phyloP scores from a whole-genome alignment of 2,329 filamentous ascomycete species.

The Pezicula neosporulosa region DNA sequence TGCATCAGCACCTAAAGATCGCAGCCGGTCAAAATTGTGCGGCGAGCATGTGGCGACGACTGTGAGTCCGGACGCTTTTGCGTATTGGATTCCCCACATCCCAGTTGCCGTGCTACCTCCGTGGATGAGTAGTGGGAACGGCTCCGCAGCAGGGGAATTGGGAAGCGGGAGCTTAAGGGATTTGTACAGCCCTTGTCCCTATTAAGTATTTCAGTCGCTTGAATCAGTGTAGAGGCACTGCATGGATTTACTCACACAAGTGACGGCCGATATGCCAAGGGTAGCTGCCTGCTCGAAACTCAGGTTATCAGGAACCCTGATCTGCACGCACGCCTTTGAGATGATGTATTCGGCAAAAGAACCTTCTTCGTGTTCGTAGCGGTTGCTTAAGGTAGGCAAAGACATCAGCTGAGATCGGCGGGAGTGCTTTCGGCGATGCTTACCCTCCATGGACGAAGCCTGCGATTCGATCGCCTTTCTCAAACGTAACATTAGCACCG shows the following conservation, averaged over 20 bases:
- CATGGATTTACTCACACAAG: constrained; percentile 8
- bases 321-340: not conserved
- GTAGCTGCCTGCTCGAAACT: constrained; percentile 22
- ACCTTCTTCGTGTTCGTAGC: not conserved
- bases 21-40: constrained; percentile 40
- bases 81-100: constrained; percentile 40
- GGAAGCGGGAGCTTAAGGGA: not conserved
- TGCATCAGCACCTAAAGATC: constrained; percentile 38
- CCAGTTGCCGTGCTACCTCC: constrained; percentile 44
- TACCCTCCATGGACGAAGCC: constrained; percentile 26
- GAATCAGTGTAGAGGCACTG: not conserved
- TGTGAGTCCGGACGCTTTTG: constrained; percentile 28
- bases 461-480: constrained; percentile 22
- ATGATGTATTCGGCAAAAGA: not conserved
- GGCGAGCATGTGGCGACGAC: constrained; percentile 40
- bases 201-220: not conserved
- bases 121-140: constrained; percentile 39
- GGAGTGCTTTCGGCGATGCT: constrained; percentile 28
- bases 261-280: constrained; percentile 20
- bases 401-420: not conserved
- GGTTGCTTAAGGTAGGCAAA: not conserved
- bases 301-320: constrained; percentile 16
- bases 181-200: not conserved
- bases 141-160: not conserved
- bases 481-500: constrained; percentile 26